Percentiles rank a stretch among this genome's conserved stretches.
phyloP scores from a whole-genome alignment of 139 green algal genomes.

The Eudorina sp. region DNA sequence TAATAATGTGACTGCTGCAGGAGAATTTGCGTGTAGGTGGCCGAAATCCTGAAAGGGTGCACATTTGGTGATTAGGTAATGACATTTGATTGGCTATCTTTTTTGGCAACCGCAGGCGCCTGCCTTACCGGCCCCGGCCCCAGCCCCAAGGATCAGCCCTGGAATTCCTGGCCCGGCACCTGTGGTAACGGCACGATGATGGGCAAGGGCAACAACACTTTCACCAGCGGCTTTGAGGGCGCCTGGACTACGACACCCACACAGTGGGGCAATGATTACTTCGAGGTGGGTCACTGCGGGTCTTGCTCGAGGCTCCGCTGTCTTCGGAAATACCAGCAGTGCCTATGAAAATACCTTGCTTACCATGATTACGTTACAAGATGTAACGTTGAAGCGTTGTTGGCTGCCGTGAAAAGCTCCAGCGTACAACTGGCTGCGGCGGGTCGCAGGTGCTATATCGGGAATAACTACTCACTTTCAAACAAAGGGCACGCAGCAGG shows the following conservation, averaged over 20 bases:
- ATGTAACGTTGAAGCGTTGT: no score
- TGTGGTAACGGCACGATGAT: slow-evolving; percentile 52
- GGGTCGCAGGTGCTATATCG: no score
- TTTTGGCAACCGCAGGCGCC: slow-evolving; percentile 38
- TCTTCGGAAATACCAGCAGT: neutral
- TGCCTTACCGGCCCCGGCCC: slow-evolving; percentile 59
- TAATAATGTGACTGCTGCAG: neutral
- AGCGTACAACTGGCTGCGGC: no score
- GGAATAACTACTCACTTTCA: no score
- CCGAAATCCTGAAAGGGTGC: no score
- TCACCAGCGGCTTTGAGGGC: slow-evolving; percentile 66
- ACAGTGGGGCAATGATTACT: slow-evolving; percentile 62
- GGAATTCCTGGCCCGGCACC: slow-evolving; percentile 57
- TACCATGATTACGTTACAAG: neutral
- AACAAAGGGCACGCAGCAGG: no score
- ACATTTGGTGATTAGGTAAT: no score
- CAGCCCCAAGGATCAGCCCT: slow-evolving; percentile 42
- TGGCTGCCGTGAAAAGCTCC: no score
- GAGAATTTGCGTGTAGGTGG: neutral
- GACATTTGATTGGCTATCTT: neutral
- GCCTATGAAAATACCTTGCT: neutral
- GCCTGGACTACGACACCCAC: slow-evolving; percentile 56
- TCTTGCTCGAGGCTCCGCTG: neutral
- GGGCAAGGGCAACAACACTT: slow-evolving; percentile 64
- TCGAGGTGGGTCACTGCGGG: slow-evolving; percentile 23